A percentile compares a stretch with the other conserved stretches of the same genome.
These are phyloP conservation scores for Nemania diffusa DNA, from an alignment of 2,329 filamentous ascomycete genomes.

Conservation along the genomic window DNA sequence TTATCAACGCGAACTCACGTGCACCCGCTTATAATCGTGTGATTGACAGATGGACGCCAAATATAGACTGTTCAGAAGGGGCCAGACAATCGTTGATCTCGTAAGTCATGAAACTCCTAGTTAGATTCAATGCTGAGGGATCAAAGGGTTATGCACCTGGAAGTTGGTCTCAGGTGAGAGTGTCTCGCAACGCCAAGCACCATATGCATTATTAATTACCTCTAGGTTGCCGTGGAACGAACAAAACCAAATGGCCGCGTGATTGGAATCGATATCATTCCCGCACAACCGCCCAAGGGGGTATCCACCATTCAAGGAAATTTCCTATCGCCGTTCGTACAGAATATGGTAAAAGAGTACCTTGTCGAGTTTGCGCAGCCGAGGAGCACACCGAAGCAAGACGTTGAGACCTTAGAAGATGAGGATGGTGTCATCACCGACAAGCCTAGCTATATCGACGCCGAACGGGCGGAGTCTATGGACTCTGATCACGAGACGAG, in stretches of 20 bases:
- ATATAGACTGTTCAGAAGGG: constrained; percentile 79
- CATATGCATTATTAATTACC: constrained; percentile 30
- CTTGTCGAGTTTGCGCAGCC: constrained; percentile 63
- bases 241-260: constrained; percentile 82
- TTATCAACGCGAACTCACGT: not conserved
- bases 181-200: not conserved
- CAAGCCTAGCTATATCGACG: constrained; percentile 71
- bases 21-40: constrained; percentile 8
- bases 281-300: constrained; percentile 87
- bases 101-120: constrained; percentile 58
- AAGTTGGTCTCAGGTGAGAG: constrained; percentile 73
- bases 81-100: constrained; percentile 90
- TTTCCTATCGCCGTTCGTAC: constrained; percentile 81
- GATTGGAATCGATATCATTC: constrained; percentile 93
- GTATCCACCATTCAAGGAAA: constrained; percentile 97
- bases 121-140: constrained; percentile 25
- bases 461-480: constrained; percentile 63
- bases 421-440: constrained; percentile 50
- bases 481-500: constrained; percentile 47
- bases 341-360: constrained; percentile 79
- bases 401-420: constrained; percentile 36
- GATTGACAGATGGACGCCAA: constrained; percentile 77
- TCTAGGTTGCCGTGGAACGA: constrained; percentile 80
- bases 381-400: constrained; percentile 9
- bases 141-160: constrained; percentile 79